Conservation (phyloP, 257 asterid species). For the Echium plantagineum region DNA sequence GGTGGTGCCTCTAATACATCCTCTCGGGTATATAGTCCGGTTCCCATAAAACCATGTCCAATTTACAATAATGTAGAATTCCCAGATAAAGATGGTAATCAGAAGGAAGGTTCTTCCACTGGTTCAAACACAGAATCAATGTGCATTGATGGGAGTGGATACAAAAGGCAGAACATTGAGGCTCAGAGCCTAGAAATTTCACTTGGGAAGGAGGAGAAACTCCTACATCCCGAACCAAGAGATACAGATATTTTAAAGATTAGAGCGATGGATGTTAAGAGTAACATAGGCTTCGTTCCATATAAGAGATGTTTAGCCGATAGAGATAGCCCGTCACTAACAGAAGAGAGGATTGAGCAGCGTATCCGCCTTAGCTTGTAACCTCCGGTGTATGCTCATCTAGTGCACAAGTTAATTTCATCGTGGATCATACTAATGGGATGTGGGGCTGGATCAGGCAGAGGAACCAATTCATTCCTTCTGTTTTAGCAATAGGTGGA, state of each 20-base stretch:
- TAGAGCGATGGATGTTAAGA: constrained; percentile 22
- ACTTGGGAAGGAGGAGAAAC: constrained; percentile 10
- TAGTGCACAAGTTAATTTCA: neutral
- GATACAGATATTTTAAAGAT: constrained; percentile 17
- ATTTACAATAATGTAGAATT: constrained; percentile 13
- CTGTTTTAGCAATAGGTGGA: neutral
- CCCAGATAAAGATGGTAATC: constrained; percentile 15
- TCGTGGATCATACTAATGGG: neutral
- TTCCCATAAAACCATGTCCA: constrained; percentile 35
- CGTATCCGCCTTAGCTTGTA: constrained; percentile 50
- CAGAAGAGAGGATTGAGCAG: constrained; percentile 53
- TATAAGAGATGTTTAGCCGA: constrained; percentile 63
- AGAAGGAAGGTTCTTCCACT: constrained; percentile 37
- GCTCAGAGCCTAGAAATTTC: constrained; percentile 15
- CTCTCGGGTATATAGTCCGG: constrained; percentile 39
- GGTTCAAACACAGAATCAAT: constrained; percentile 34
- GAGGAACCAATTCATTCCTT: too few relatives aligned
- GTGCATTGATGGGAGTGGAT: constrained; percentile 13
- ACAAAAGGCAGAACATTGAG: constrained; percentile 16
- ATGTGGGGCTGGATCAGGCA: neutral
- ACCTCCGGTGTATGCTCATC: neutral
- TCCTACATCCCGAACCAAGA: constrained; percentile 18
- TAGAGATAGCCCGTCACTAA: constrained; percentile 18
- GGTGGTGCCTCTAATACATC: constrained; percentile 15
- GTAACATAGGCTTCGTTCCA: constrained; percentile 63